A percentile compares a stretch with the other conserved stretches of the same genome.
Conservation (phyloP, 139 green algal genomes). For the Eudorina sp. region DNA sequence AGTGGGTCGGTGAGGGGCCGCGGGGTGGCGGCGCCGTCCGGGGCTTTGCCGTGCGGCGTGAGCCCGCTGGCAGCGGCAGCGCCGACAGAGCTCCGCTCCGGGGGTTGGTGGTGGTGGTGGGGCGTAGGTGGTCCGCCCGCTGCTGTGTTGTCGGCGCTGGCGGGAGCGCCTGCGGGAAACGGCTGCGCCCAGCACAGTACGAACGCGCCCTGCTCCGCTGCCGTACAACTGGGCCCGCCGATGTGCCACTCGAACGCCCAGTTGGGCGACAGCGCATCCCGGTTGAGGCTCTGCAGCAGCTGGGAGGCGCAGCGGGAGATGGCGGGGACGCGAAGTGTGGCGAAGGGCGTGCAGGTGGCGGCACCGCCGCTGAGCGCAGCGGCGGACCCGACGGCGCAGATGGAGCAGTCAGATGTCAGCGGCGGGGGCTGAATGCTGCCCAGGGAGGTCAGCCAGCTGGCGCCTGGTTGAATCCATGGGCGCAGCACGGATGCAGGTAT, state of each 20-base stretch:
- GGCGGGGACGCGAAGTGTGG: background rate
- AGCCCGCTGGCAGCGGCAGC: no score
- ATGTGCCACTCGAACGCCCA: conserved; percentile 19
- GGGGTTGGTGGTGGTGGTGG: no score
- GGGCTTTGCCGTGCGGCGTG: no score
- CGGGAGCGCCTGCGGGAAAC: background rate
- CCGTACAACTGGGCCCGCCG: background rate
- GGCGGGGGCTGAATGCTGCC: background rate
- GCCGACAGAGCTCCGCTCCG: no score
- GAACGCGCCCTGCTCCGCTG: conserved; percentile 1
- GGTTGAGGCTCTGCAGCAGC: conserved; percentile 28
- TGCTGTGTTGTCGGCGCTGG: no score
- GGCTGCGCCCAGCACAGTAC: conserved; percentile 18
- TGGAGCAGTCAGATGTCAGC: background rate
- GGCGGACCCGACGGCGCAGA: conserved; percentile 5
- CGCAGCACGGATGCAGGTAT: background rate
- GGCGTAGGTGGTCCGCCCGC: no score
- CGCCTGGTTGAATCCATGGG: background rate
- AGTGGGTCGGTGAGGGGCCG: no score
- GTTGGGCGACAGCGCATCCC: background rate
- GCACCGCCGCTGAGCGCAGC: background rate
- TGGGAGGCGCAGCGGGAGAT: background rate
- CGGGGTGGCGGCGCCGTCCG: no score
- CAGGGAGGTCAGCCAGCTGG: background rate
- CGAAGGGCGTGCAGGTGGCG: background rate